Conservation (phyloP, 2,329 filamentous ascomycete genomes). For the Curvularia sp. region DNA sequence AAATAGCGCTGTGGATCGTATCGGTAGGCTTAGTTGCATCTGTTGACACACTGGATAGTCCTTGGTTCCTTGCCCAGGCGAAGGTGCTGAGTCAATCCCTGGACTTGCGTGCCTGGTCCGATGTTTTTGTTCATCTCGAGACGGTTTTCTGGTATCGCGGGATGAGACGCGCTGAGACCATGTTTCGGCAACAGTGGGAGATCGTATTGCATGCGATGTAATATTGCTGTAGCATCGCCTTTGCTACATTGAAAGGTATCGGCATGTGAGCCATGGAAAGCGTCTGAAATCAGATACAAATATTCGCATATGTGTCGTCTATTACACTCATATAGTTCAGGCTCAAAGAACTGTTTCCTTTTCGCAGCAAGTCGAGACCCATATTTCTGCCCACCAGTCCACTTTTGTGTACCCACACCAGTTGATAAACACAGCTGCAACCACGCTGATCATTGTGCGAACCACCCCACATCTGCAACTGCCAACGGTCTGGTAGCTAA, state of each 20-base stretch:
- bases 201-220: not conserved
- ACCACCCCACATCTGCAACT: not conserved
- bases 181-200: slow-evolving; percentile 6
- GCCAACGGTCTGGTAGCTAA: not conserved
- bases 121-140: not conserved
- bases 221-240: not conserved
- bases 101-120: slow-evolving; percentile 2
- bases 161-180: not conserved
- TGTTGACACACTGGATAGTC: not conserved
- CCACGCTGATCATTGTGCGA: not conserved
- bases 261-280: not conserved
- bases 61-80: slow-evolving; percentile 4
- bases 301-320: not conserved
- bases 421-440: not conserved
- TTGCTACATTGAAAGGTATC: not conserved
- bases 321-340: not conserved
- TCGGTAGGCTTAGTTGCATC: slow-evolving; percentile 10
- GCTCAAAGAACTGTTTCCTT: not conserved
- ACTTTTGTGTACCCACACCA: not conserved
- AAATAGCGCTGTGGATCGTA: slow-evolving; percentile 7
- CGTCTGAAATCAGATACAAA: too few species aligned
- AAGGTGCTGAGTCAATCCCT: not conserved
- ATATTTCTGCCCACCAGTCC: not conserved
- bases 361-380: not conserved
- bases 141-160: slow-evolving; percentile 3